A percentile compares a stretch with the other conserved stretches of the same genome.
These are phyloP conservation scores for Globisporangium irregulare DNA, from an alignment of 352 stramenopile genomes.

Conservation along the genomic window DNA sequence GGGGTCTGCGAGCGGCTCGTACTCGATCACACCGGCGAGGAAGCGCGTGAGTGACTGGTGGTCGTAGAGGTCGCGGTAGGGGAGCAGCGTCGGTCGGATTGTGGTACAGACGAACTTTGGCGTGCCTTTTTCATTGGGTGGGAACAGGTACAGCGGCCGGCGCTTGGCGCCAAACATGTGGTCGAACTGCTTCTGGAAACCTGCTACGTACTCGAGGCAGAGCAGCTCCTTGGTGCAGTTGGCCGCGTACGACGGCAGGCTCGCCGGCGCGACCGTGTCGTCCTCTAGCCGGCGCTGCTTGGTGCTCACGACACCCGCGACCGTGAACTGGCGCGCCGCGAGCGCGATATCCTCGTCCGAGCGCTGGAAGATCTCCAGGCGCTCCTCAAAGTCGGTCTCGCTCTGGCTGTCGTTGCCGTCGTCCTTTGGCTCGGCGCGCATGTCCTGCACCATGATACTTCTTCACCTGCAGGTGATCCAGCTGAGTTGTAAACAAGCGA, in stretches of 20 bases:
- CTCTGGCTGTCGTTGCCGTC: constrained; percentile 18
- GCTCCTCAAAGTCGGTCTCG: constrained; percentile 38
- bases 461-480: neutral
- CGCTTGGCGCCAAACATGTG: constrained; percentile 74
- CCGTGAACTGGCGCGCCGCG: constrained; percentile 66
- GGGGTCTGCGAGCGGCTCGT: constrained; percentile 91
- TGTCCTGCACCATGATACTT: constrained; percentile 28
- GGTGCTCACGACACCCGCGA: constrained; percentile 73
- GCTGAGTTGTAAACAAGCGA: no score
- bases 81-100: constrained; percentile 90
- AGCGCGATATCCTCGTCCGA: constrained; percentile 58
- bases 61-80: constrained; percentile 91
- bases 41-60: constrained; percentile 83
- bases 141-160: constrained; percentile 80
- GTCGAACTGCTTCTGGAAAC: constrained; percentile 90
- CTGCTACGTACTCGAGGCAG: constrained; percentile 92
- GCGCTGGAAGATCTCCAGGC: constrained; percentile 45
- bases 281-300: constrained; percentile 78
- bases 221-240: constrained; percentile 91
- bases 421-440: constrained; percentile 54
- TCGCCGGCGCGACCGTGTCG: constrained; percentile 30
- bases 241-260: constrained; percentile 34
- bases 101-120: constrained; percentile 95
- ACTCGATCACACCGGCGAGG: constrained; percentile 89
- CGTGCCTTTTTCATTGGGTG: constrained; percentile 90